Evolutionary conservation across 371 early-diverging fungal genomes (phyloP), one percentile per base, ranked within the genome.

Genomic region (Mucor saturninus): DNA sequence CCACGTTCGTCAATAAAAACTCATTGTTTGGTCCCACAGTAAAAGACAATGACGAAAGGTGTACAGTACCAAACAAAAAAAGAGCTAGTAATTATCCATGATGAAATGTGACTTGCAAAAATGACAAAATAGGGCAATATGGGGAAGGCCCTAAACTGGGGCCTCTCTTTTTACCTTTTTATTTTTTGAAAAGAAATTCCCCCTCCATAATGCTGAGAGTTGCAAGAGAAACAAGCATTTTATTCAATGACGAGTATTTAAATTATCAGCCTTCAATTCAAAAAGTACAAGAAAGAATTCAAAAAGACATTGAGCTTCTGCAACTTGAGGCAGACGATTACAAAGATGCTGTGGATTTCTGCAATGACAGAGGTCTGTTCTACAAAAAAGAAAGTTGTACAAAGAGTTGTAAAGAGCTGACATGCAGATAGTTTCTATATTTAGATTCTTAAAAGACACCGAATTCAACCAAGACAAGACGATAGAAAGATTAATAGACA

Each of bases 341-440:
- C 7, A 42, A 49, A 35, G 68, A 78, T 58, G 72, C 75, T 1
- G 31, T 62, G 37, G 61, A 67, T 2, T 78, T 71, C 54, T 50
- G 63, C 7, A 48, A 63, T 26, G 78, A 78, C 58, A 62, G 56
- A 64, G 78, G 77, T 74, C 61, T n/a, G 28, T 5, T 26, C 1
- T 31, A 32, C 11, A 54, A 54, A 26, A 38, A 39, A 55, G 26
- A 28, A 45, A 28, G 14, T 21, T 26, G 8, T 21, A 5, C 46
- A 46, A 42, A 4, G 6, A 8, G 9, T 5, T 29, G 32, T 21
- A 45, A 1, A 26, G 31, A 45, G 9, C 5, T 42, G n/a, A 54
- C 28, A 32, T 4, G 30, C 30, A 42, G 2, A 7, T 61, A 72
- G 72, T 72, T 7, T 67, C 65, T 1, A 7, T 72, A 28, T 72